A percentile compares a stretch with the other conserved stretches of the same genome.
phyloP scores from a whole-genome alignment of 768 basidiomycete genomes.

The Scleroderma bovista region DNA sequence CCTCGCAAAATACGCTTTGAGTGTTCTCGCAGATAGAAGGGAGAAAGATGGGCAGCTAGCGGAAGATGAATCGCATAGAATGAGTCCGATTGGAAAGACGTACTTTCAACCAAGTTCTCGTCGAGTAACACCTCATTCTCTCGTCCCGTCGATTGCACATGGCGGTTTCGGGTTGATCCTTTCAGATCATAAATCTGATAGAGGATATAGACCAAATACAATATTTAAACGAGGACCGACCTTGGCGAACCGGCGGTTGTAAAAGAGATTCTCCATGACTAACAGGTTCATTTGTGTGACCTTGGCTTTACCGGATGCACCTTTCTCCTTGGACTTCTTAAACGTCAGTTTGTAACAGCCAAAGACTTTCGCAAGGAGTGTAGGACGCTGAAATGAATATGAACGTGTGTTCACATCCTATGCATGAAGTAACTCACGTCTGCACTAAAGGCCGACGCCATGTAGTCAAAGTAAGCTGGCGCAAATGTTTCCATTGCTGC shows the following conservation, averaged over 20 bases:
- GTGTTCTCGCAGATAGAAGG: constrained; percentile 95
- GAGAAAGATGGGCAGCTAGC: constrained; percentile 75
- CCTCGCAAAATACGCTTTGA: constrained; percentile 89
- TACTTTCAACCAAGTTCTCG: constrained; percentile 92
- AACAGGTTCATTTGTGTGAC: constrained; percentile 90
- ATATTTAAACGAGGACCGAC: constrained; percentile 32
- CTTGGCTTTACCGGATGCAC: constrained; percentile 55
- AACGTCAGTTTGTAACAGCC: constrained; percentile 95
- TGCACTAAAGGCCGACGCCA: constrained; percentile 87
- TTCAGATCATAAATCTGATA: constrained; percentile 92
- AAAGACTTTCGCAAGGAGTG: constrained; percentile 92
- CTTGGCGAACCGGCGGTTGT: constrained; percentile 85
- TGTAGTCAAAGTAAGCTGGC: constrained; percentile 96
- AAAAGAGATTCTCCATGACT: constrained; percentile 98
- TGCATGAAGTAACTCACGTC: constrained; percentile 47
- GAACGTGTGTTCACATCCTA: constrained; percentile 5
- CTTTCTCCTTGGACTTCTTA: constrained; percentile 69
- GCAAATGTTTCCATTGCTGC: constrained; percentile 97
- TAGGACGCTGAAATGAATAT: constrained; percentile 62
- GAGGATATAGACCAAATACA: constrained; percentile 1
- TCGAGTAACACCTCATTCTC: constrained; percentile 94
- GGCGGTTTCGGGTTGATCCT: constrained; percentile 90
- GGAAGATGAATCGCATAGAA: constrained; percentile 6
- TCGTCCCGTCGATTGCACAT: constrained; percentile 84
- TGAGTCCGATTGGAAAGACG: constrained; percentile 17